Base-by-base conservation (phyloP, 495 filamentous ascomycete genomes). In the Glutinoglossum americanum region DNA sequence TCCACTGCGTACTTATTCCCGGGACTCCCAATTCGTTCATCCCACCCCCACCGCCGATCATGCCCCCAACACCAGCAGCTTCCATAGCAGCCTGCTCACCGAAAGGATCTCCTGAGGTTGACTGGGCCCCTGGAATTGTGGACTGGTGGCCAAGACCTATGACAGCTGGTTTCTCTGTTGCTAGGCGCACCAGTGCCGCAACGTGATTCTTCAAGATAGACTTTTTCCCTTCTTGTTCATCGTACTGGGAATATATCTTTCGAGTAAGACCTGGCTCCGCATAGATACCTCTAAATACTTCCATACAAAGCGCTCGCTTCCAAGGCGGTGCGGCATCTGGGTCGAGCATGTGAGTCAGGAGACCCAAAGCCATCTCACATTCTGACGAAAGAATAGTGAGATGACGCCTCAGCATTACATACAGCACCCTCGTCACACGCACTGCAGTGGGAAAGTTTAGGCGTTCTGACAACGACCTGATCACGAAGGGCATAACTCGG, bases 1-100 rank as follows among this genome's bases (percentile, higher is more conserved):
- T 97, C 89, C 88, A 96, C 62, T 89, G 83, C 28, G 72, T 79
- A 67, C 87, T 94, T 62, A 98, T 87, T 6, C 87, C 92, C 47
- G 74, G 66, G 0, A 78, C 78, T 61, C 77, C 83, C 35, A 74
- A 71, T 23, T 81, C 80, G 39, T 76, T 78, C 4, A 78, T 73
- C 13, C 76, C 69, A n/a, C 86, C 83, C 30, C 83, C 76, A 45
- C 84, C 77, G 47, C 83, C 81, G 66, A 96, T 90, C 28, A 93
- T 86, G 26, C 92, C 92, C 25, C 86, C 80, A 48, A 94, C 80
- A 37, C 84, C 86, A 17, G 86, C 84, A 66, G 87, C 84, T 68
- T 97, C 90, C 1, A 94, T 71, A 61, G 88, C 82, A 8, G 84
- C 84, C 65, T 92, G 87, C 57, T 97, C 90, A 48, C 78, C 78